Evolutionary conservation across 805 yeast species (phyloP), one percentile per base, ranked within the genome.

Genomic region (Pichia kluyveri): DNA sequence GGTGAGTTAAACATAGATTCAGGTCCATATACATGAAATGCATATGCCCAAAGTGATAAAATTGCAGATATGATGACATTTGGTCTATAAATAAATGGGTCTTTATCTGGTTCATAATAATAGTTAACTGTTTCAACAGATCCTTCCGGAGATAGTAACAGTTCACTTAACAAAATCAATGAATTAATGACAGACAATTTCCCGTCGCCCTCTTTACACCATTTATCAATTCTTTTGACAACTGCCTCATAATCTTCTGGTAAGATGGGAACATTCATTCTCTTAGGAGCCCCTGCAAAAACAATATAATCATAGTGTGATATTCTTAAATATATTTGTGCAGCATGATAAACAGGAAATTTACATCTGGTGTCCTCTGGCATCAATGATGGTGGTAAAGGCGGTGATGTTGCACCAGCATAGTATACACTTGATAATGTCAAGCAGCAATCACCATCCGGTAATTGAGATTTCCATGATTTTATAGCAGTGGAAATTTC

Each of bases 251-350:
- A 79, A 53, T 82, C 86, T 5, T 70, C 64, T 5, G 63, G 65
- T 12, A 75, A 71, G 15, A 81, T 74, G n/a, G 68, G 68, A 28
- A 79, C 84, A 56, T 78, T 83, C 79, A 82, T 78, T 54, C 86
- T 73, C 56, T 80, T 76, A 0, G 90, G 90, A 2, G 86, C 82
- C 0, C 95, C 95, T 2, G 89, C 80, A 59, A 70, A 83, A 5
- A 83, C 80, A 48, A 85, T 83, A 52, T 82, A 78, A 60, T 86
- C 93, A 59, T 82, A 80, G 49, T 83, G 86, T 47, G 80, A 77
- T 26, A 83, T 71, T 48, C 81, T 72, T 41, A 85, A 69, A 15
- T 77, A 70, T 6, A 82, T 76, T 54, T 83, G 88, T 1, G 85
- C 77, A 60, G 83, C 70, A 58, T 85, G 88, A 61, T 79, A 82